Base-by-base conservation (phyloP, 306 rosid genomes). In the Castanea crenata region DNA sequence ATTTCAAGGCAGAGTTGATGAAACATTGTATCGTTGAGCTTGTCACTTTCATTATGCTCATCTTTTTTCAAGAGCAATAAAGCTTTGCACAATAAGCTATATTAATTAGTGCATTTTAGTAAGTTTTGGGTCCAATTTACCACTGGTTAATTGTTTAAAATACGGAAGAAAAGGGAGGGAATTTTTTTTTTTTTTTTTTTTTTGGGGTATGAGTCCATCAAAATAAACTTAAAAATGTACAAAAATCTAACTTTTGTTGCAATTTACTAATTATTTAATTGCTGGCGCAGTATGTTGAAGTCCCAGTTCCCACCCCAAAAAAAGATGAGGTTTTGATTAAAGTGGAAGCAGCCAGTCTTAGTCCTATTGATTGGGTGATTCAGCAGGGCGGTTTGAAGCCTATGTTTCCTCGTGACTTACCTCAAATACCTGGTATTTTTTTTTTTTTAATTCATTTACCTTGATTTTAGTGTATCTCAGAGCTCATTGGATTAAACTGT, bases 351-450 rank as follows among this genome's bases (percentile, higher is more conserved):
- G 80, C 80, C 46, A 59, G 83, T 84, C 41, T 93, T 1, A 91
- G 91, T 79, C 97, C 94, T 5, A 8, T 88, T 67, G 98, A 91
- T 81, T 90, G 92, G 90, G 87, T 86, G 80, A 87, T 91, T 83
- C 96, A 91, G 81, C 85, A 80, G 69, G 97, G 97, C 72, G 0
- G 44, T 68, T 44, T 82, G 14, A 81, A 90, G 21, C 83, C 88
- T 75, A 4, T 88, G 54, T 3, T 86, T 0, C 97, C 96, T 54
- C 62, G 87, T 55, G 74, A 63, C 8, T 79, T 93, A 63, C 97
- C 97, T 58, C 79, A 88, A 35, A 82, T 81, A 61, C 98, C 97
- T 8, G 80, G 97, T 92, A 84, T 69, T 18, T 56, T 52, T 32
- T 14, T 76, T 69, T 21, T 56, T 56, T 32, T 19, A 69, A 5